These are phyloP conservation scores for Venturia effusa DNA, from an alignment of 2,329 filamentous ascomycete genomes.

Conservation along the genomic window DNA sequence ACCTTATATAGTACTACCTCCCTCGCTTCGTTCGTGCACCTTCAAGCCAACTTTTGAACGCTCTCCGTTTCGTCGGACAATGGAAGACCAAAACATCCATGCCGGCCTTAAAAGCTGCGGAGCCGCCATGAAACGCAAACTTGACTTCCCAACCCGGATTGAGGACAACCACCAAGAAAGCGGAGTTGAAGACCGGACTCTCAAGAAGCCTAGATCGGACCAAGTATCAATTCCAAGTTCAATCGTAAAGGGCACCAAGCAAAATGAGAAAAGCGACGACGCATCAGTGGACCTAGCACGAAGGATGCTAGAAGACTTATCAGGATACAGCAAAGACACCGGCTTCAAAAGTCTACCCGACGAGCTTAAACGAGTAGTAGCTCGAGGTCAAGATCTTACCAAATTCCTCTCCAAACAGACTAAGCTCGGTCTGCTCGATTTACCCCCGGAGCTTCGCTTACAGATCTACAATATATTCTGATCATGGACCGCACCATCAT, in stretches of 20 bases:
- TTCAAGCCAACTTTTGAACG: too few species aligned
- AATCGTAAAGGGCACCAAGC: background rate
- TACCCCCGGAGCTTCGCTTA: background rate
- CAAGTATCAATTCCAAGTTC: background rate
- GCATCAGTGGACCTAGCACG: background rate
- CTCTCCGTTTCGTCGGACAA: background rate
- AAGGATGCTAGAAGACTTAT: background rate
- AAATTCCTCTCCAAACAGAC: background rate
- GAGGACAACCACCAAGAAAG: background rate
- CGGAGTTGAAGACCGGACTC: background rate
- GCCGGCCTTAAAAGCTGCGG: background rate
- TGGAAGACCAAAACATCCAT: background rate
- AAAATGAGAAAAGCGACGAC: background rate
- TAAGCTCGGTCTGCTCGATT: background rate
- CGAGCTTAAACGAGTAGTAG: background rate
- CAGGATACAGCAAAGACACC: background rate
- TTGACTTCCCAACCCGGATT: background rate
- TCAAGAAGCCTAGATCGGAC: background rate
- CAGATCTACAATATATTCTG: background rate
- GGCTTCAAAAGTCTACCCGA: background rate
- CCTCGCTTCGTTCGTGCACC: background rate
- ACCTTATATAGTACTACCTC: background rate
- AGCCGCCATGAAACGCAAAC: background rate
- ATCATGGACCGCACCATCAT: background rate
- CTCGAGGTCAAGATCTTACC: background rate